Evolutionary conservation across 345 rosid genomes (phyloP), one percentile per base, ranked within the genome.

Genomic region (Linum usitatissimum): DNA sequence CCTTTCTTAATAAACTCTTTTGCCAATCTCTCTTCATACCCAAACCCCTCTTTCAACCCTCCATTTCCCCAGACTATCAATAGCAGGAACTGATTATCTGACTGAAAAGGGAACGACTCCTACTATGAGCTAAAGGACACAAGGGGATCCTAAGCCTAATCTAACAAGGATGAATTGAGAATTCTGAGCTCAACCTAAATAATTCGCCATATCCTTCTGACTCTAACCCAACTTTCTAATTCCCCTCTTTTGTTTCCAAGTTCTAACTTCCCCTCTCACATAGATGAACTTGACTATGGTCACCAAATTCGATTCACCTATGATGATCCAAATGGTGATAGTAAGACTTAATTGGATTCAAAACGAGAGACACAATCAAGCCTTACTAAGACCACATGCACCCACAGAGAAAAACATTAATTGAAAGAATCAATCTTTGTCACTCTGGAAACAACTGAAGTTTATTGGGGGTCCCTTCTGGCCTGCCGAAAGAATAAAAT

Each of bases 391-490:
- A 45, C 51, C 51, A 45, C 3, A 45, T 45, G 8, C 14, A 45
- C 10, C 51, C 28, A 23, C 1, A 45, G 51, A 45, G 51, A 45
- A 45, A 45, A 45, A 7, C 5, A 4, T 34, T 34, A 34, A 34
- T 5, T 34, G 38, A 34, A 45, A 45, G 51, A 45, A 45, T 45
- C 51, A 45, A 45, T 45, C 51, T 73, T 38, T 45, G 72, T 53
- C 55, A 62, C 67, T 63, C 73, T 55, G 28, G 79, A 75, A 70
- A 70, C 73, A 60, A 59, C 67, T 73, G 66, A 59, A 67, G 76
- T 63, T 68, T 72, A 49, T 31, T 45, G 68, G 60, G 74, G 73
- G 59, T 73, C 72, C 65, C 66, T 55, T 65, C 70, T 65, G 28
- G 69, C 68, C 51, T 45, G 51, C 17, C 17, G 51, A 81, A 75